Conservation (phyloP, 164 flowering plant species). For the Stephania yunnanensis region DNA sequence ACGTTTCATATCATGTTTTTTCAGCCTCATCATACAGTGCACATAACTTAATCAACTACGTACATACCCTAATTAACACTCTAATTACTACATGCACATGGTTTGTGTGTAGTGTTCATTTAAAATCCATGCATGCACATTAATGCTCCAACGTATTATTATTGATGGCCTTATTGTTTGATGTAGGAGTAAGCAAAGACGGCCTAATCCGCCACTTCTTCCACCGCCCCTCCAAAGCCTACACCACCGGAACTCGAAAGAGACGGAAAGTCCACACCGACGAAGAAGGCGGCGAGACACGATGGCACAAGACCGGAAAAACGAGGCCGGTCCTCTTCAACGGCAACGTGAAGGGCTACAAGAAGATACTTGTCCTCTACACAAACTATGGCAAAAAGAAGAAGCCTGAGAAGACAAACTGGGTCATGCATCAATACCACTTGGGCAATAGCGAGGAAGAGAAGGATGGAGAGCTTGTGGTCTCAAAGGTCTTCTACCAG, state of each 20-base stretch:
- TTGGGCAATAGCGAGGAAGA: slow-evolving; percentile 73
- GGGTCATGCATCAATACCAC: slow-evolving; percentile 93
- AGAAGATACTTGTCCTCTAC: slow-evolving; percentile 76
- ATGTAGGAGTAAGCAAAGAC: slow-evolving; percentile 65
- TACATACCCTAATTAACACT: not conserved
- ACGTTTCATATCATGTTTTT: no score
- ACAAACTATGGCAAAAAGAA: slow-evolving; percentile 69
- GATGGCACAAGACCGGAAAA: slow-evolving; percentile 91
- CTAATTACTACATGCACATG: not conserved
- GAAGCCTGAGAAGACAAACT: slow-evolving; percentile 80
- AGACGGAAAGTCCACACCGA: slow-evolving; percentile 63
- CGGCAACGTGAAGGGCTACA: slow-evolving; percentile 57
- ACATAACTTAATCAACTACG: no score
- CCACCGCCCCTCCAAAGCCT: slow-evolving; percentile 78
- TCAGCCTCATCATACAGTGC: no score
- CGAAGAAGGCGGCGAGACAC: slow-evolving; percentile 56
- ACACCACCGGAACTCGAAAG: slow-evolving; percentile 76
- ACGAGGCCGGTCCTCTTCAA: slow-evolving; percentile 48
- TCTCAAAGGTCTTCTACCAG: slow-evolving; percentile 76
- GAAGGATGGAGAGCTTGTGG: slow-evolving; percentile 71
- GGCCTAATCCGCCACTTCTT: slow-evolving; percentile 76
- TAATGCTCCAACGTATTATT: no score
- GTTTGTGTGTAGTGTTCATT: no score
- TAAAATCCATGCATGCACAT: no score
- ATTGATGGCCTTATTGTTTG: no score